Percentiles rank a stretch among this genome's conserved stretches.
phyloP scores from a whole-genome alignment of 768 basidiomycete genomes.

The Lactarius sanguifluus region DNA sequence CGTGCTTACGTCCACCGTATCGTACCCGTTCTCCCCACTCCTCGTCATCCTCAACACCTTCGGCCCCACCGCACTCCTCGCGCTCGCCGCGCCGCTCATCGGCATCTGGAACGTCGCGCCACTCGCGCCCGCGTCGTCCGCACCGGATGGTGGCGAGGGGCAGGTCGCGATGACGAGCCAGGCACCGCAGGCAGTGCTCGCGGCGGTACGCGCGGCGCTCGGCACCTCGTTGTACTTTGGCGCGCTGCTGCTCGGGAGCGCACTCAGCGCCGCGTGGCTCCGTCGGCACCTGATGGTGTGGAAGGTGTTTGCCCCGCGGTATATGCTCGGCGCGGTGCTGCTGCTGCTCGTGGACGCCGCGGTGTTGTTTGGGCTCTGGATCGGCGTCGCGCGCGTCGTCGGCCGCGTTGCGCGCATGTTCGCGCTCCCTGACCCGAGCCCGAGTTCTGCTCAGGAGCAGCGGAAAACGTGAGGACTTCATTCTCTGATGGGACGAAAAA shows the following conservation, averaged over 20 bases:
- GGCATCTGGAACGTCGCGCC: conserved; percentile 86
- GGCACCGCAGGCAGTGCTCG: conserved; percentile 25
- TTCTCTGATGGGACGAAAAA: not conserved
- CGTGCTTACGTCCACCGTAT: conserved; percentile 65
- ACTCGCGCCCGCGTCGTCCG: conserved; percentile 31
- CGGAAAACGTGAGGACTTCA: not conserved
- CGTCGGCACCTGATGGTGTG: conserved; percentile 94
- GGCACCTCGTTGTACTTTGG: conserved; percentile 70
- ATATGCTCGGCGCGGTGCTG: conserved; percentile 72
- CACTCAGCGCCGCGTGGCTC: conserved; percentile 70
- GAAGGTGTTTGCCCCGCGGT: conserved; percentile 97
- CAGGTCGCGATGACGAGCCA: conserved; percentile 20
- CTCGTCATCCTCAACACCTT: conserved; percentile 78
- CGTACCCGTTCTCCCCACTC: conserved; percentile 70
- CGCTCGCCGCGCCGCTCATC: conserved; percentile 67
- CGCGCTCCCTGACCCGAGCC: not conserved
- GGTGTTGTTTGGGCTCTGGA: conserved; percentile 57
- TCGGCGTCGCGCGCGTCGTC: conserved; percentile 53
- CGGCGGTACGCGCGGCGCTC: conserved; percentile 28
- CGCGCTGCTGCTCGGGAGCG: conserved; percentile 62
- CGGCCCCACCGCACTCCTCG: conserved; percentile 66
- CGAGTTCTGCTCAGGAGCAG: not conserved
- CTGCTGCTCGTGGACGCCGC: conserved; percentile 71
- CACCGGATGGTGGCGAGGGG: not conserved
- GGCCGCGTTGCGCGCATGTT: conserved; percentile 33